Evolutionary conservation across 495 filamentous ascomycete species (phyloP).

Genomic region (Aspergillus nanangensis): DNA sequence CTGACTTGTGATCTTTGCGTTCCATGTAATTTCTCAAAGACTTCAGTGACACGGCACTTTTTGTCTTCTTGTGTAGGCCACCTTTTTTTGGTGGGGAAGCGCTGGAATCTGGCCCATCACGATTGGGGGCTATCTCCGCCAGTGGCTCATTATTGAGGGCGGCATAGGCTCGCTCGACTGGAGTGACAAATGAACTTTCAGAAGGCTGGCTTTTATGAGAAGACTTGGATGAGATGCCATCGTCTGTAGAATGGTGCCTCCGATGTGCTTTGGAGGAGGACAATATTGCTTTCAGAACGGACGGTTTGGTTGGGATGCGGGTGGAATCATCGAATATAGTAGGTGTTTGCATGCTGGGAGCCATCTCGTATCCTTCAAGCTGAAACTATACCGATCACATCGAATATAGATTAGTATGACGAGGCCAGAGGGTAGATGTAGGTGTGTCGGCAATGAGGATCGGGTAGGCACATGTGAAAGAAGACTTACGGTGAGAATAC

Average conservation of each 20-base stretch:
- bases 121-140: constrained; percentile 36
- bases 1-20: constrained; percentile 47
- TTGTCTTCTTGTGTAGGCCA: constrained; percentile 56
- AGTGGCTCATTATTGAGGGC: constrained; percentile 27
- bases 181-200: constrained; percentile 19
- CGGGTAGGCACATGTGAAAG: constrained; percentile 25
- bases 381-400: constrained; percentile 23
- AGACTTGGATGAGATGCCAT: constrained; percentile 18
- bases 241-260: constrained; percentile 38
- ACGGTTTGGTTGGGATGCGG: constrained; percentile 33
- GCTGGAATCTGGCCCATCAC: constrained; percentile 24
- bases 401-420: no score
- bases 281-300: constrained; percentile 44
- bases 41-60: constrained; percentile 64
- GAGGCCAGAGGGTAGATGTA: no score
- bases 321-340: constrained; percentile 43
- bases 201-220: constrained; percentile 14
- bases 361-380: constrained; percentile 37
- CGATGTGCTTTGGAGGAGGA: constrained; percentile 36
- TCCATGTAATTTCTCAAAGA: constrained; percentile 52
- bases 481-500: constrained; percentile 19
- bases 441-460: neutral
- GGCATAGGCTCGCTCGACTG: constrained; percentile 19
- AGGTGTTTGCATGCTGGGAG: constrained; percentile 29
- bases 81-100: constrained; percentile 22